phyloP scores from a whole-genome alignment of 805 yeast species.

The Tetrapisispora pingtungensis region DNA sequence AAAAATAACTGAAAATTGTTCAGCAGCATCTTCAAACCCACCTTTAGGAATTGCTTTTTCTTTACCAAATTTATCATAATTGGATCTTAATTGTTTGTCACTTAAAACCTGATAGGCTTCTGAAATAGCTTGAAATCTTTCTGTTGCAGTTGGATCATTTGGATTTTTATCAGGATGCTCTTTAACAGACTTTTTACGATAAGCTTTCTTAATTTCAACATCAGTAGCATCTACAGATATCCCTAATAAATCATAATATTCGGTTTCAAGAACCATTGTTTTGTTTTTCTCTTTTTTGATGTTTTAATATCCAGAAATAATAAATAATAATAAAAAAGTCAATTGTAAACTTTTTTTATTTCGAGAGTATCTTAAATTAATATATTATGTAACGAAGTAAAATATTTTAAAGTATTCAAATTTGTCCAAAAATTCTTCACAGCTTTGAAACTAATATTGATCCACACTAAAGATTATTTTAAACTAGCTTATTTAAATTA shows the following conservation, averaged over 20 bases:
- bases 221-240: conserved; percentile 50
- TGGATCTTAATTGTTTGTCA: conserved; percentile 50
- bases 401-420: too few species aligned
- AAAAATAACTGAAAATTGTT: conserved; percentile 59
- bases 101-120: conserved; percentile 76
- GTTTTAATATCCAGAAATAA: too few species aligned
- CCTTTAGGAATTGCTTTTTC: conserved; percentile 61
- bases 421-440: too few species aligned
- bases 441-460: too few species aligned
- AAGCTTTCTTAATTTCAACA: conserved; percentile 66
- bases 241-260: conserved; percentile 59
- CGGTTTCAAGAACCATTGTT: conserved; percentile 63
- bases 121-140: conserved; percentile 47
- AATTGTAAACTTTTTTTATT: too few species aligned
- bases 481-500: too few species aligned
- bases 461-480: too few species aligned
- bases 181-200: conserved; percentile 63
- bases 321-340: too few species aligned
- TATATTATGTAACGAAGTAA: too few species aligned
- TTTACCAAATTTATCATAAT: conserved; percentile 68
- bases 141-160: conserved; percentile 64
- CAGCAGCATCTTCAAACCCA: conserved; percentile 68
- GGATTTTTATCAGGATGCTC: conserved; percentile 80
- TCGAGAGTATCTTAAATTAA: too few species aligned
- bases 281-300: not conserved